These are phyloP conservation scores for Escallonia rubra DNA, from an alignment of 129 eudicot genomes.

Conservation along the genomic window DNA sequence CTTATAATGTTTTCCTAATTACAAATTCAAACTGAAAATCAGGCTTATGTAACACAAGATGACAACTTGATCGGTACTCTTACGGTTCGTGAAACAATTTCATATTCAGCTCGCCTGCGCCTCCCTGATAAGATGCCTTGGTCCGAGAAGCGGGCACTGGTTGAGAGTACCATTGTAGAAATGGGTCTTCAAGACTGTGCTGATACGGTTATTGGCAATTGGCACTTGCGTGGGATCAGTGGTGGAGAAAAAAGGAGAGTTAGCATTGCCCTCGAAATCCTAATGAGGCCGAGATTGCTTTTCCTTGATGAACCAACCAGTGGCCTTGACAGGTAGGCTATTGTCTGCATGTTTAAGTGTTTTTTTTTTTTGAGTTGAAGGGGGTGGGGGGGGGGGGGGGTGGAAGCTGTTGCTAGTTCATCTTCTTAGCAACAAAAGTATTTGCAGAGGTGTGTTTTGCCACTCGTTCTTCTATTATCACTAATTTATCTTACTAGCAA, in stretches of 20 bases:
- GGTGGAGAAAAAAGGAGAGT: constrained; percentile 96
- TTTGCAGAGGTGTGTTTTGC: too few species aligned
- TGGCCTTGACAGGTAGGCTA: constrained; percentile 76
- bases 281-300: constrained; percentile 88
- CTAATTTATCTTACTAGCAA: too few species aligned
- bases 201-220: constrained; percentile 89
- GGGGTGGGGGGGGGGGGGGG: too few species aligned
- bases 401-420: too few species aligned
- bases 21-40: not conserved
- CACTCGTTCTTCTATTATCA: too few species aligned
- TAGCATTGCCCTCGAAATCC: constrained; percentile 92
- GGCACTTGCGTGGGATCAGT: constrained; percentile 97
- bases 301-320: constrained; percentile 97
- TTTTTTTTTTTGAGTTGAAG: too few species aligned
- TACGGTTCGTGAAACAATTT: constrained; percentile 92
- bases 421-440: too few species aligned
- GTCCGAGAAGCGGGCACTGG: constrained; percentile 69
- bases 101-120: constrained; percentile 80
- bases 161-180: constrained; percentile 91
- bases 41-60: constrained; percentile 99
- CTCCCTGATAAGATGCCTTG: constrained; percentile 85
- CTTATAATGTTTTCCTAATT: too few species aligned
- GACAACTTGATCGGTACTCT: constrained; percentile 96
- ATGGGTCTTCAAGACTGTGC: constrained; percentile 99
- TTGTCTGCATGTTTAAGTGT: too few species aligned